These are phyloP conservation scores for Ustilago cynodontis DNA, from an alignment of 1,284 basidiomycete genomes.

Conservation along the genomic window DNA sequence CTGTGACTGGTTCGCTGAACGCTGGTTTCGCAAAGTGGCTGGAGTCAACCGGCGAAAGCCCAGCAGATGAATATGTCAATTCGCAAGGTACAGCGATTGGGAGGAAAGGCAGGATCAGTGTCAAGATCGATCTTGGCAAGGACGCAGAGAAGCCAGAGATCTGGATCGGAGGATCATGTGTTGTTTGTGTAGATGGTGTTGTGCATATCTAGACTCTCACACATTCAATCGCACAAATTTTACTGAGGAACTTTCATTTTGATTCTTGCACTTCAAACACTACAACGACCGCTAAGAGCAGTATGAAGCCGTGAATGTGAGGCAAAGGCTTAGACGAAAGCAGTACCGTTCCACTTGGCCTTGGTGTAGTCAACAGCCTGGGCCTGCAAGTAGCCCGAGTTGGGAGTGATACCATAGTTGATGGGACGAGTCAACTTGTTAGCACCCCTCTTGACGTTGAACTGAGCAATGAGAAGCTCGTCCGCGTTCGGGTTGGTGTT, in stretches of 20 bases:
- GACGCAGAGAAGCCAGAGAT: constrained; percentile 26
- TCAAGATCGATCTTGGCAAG: constrained; percentile 25
- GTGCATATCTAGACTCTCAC: constrained; percentile 24
- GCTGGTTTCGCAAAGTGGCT: constrained; percentile 60
- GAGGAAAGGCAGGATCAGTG: constrained; percentile 46
- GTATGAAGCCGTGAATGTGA: too few species aligned
- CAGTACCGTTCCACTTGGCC: constrained; percentile 56
- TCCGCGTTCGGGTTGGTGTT: constrained; percentile 74
- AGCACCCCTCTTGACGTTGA: constrained; percentile 70
- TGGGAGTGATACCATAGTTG: constrained; percentile 71
- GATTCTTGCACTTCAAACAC: not conserved
- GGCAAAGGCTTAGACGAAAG: constrained; percentile 24
- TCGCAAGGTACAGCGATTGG: constrained; percentile 53
- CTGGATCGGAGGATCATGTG: constrained; percentile 57
- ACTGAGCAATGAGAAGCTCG: constrained; percentile 68
- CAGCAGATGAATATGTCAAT: constrained; percentile 35
- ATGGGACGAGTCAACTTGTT: constrained; percentile 76
- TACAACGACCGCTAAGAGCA: not conserved
- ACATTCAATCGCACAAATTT: not conserved
- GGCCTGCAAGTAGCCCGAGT: constrained; percentile 46
- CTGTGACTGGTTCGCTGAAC: constrained; percentile 63
- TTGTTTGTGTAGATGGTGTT: constrained; percentile 46
- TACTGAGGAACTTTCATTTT: not conserved
- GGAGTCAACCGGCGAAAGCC: constrained; percentile 29
- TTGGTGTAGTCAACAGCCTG: constrained; percentile 49